These are phyloP conservation scores for Saccharomycopsis malanga DNA, from an alignment of 805 yeast genomes.

Conservation along the genomic window DNA sequence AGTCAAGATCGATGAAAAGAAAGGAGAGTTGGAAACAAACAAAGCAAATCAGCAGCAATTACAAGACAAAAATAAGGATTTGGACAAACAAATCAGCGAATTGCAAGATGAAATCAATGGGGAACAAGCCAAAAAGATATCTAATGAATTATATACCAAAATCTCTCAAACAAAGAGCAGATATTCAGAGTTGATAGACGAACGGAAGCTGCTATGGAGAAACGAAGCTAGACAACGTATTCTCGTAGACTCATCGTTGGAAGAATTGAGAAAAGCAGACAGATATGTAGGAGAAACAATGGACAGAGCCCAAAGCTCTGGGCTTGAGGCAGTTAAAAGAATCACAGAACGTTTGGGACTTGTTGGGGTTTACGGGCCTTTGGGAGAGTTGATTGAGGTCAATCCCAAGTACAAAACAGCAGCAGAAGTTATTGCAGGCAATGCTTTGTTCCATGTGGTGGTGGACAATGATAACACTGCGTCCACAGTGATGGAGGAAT, in stretches of 20 bases:
- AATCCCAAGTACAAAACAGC: constrained; percentile 80
- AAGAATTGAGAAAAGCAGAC: constrained; percentile 51
- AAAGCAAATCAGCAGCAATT: constrained; percentile 16
- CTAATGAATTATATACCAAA: constrained; percentile 29
- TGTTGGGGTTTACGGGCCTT: constrained; percentile 66
- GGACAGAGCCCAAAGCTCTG: constrained; percentile 63
- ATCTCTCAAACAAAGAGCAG: constrained; percentile 32
- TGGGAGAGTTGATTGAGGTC: constrained; percentile 77
- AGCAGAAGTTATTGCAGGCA: constrained; percentile 85
- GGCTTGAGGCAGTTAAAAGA: constrained; percentile 61
- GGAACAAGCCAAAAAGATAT: constrained; percentile 28
- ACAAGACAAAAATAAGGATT: constrained; percentile 23
- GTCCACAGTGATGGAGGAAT: constrained; percentile 65
- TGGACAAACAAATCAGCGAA: constrained; percentile 29
- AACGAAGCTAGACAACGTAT: constrained; percentile 60
- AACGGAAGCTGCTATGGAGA: constrained; percentile 71
- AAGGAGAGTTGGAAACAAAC: constrained; percentile 23
- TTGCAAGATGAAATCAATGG: constrained; percentile 35
- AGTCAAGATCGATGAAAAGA: constrained; percentile 28
- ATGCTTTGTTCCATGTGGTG: constrained; percentile 76
- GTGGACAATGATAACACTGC: constrained; percentile 83
- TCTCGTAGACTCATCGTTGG: constrained; percentile 45
- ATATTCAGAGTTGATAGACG: constrained; percentile 47
- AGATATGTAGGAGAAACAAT: constrained; percentile 62
- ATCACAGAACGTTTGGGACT: constrained; percentile 55